Base-by-base conservation (phyloP, 768 basidiomycete species). In the Postia placenta region DNA sequence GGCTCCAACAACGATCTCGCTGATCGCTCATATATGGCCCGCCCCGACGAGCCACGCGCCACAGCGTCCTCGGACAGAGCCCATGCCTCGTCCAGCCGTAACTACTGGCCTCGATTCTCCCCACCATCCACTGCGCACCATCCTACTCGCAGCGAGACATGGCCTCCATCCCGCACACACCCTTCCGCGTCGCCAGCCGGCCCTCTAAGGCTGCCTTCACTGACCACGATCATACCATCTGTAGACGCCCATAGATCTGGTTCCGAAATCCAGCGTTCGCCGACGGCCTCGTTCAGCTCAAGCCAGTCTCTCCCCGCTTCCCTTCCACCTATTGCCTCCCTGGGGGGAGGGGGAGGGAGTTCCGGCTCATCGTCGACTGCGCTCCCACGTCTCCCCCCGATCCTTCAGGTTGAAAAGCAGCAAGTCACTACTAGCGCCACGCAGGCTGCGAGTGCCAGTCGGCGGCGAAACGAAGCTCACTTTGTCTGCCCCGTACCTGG, bases 341-440 rank as follows among this genome's bases (percentile, higher is more conserved):
- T 27, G 23, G 22, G n/a, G 23, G 5, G 33, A 17, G 42, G 11
- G 7, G 5, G 33, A 17, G 42, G 11, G 7, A 20, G 23, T 11
- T 11, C 54, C 2, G 46, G n/a, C 30, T 45, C 42, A 47, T 53
- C 19, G 39, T 47, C 41, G 52, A 56, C 55, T 39, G 53, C 43
- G 50, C 56, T 75, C 1, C 71, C 75, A n/a, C 73, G 77, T 38
- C 73, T 92, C 3, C 90, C 90, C 33, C 90, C 87, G 42, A 92
- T 92, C 61, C 69, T 90, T 26, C 89, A 92, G 67, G 90, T 92
- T 45, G 90, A 92, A 70, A 92, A 91, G 69, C 87, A 91, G 70
- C 90, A 92, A 67, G 93, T 97, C 26, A 97, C 93, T 36, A 95
- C 93, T 19, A 85, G 85, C 14, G 93, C 93, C 22, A 97, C 93